These are phyloP conservation scores for Musa acuminata DNA, from an alignment of 176 grass and related monocot genomes.

Conservation along the genomic window DNA sequence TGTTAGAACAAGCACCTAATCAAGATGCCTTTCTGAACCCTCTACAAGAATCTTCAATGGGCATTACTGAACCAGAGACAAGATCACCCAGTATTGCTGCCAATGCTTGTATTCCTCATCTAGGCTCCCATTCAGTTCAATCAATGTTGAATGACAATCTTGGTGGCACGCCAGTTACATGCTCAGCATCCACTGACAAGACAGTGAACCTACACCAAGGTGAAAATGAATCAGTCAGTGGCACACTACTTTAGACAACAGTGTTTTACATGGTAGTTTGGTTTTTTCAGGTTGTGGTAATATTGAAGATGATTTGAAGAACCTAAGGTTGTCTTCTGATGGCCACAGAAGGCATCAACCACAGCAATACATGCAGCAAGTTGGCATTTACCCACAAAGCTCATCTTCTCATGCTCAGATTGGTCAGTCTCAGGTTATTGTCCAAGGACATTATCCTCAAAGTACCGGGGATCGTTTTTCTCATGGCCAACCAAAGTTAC, in stretches of 20 bases:
- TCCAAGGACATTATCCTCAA: slow-evolving; percentile 11
- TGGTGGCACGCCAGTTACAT: slow-evolving; percentile 11
- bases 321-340: slow-evolving; percentile 35
- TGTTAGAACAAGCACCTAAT: slow-evolving; percentile 22
- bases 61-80: slow-evolving; percentile 26
- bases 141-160: slow-evolving; percentile 5
- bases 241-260: slow-evolving; percentile 22
- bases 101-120: background rate
- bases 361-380: slow-evolving; percentile 6
- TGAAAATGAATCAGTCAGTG: slow-evolving; percentile 30
- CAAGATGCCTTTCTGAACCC: slow-evolving; percentile 25
- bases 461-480: background rate
- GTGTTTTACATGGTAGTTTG: slow-evolving; percentile 15
- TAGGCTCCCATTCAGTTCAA: slow-evolving; percentile 26
- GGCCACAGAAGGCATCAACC: slow-evolving; percentile 6
- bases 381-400: slow-evolving; percentile 13
- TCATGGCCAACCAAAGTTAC: slow-evolving; percentile 33
- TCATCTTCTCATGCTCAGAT: slow-evolving; percentile 41
- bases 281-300: slow-evolving; percentile 32
- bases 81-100: slow-evolving; percentile 20
- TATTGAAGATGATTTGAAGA: slow-evolving; percentile 38
- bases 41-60: slow-evolving; percentile 34
- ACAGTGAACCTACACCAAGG: slow-evolving; percentile 15
- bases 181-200: slow-evolving; percentile 35
- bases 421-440: slow-evolving; percentile 5